Conservation (phyloP, 768 basidiomycete species). For the Termitomyces sp. region DNA sequence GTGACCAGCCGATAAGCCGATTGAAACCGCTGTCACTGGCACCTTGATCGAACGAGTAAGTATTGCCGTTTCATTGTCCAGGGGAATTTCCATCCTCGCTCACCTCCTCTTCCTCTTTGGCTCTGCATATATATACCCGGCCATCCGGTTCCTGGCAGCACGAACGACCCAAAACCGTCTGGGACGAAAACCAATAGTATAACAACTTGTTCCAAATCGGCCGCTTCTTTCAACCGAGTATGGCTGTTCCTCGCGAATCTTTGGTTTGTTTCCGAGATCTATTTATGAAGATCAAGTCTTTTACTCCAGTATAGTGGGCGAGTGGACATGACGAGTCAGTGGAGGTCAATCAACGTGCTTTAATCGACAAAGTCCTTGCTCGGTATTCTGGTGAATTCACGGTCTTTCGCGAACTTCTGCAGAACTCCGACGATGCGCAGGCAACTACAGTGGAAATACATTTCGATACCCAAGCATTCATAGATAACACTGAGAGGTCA, state of each 20-base stretch:
- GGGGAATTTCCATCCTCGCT: not conserved
- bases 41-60: not conserved
- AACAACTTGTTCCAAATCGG: not conserved
- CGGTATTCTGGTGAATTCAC: slow-evolving; percentile 95
- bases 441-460: slow-evolving; percentile 71
- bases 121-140: not conserved
- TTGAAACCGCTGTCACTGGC: not conserved
- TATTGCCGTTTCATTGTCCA: not conserved
- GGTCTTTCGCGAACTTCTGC: slow-evolving; percentile 76
- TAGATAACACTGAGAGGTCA: slow-evolving; percentile 24
- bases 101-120: no score
- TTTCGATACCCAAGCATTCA: slow-evolving; percentile 59
- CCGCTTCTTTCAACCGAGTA: not conserved
- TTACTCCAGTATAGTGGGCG: slow-evolving; percentile 33
- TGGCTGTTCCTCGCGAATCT: slow-evolving; percentile 21
- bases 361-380: slow-evolving; percentile 95
- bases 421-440: slow-evolving; percentile 93
- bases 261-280: slow-evolving; percentile 14
- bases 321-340: slow-evolving; percentile 73
- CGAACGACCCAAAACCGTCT: not conserved
- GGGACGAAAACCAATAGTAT: not conserved
- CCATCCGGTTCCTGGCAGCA: not conserved
- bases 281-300: not conserved
- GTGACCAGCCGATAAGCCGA: not conserved
- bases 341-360: slow-evolving; percentile 92